A percentile compares a stretch with the other conserved stretches of the same genome.
Evolutionary conservation across 306 rosid species (phyloP).

Genomic region (Mimosa bimucronata): DNA sequence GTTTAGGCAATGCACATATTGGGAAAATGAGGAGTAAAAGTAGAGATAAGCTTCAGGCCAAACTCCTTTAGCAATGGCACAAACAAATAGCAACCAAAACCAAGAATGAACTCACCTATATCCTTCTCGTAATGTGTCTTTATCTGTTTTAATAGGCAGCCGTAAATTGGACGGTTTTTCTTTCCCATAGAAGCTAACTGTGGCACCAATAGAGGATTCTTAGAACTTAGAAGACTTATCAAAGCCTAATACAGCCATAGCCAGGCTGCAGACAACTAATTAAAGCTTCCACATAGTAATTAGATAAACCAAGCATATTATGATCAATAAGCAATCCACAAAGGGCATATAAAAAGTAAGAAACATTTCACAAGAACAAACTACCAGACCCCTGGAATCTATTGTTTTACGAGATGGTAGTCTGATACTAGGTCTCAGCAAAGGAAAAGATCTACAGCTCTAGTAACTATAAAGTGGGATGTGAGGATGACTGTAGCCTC

Average conservation of each 20-base stretch:
- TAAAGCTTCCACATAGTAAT: slow-evolving; percentile 1
- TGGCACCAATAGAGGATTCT: slow-evolving; percentile 32
- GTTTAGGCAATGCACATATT: slow-evolving; percentile 33
- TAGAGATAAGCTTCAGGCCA: slow-evolving; percentile 5
- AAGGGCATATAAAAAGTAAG: neutral
- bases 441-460: neutral
- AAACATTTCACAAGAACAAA: neutral
- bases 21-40: slow-evolving; percentile 27
- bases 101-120: slow-evolving; percentile 57
- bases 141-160: slow-evolving; percentile 87
- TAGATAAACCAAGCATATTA: neutral
- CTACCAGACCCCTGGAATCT: neutral
- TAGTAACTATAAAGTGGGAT: slow-evolving; percentile 19
- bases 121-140: slow-evolving; percentile 90
- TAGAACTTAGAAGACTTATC: slow-evolving; percentile 15
- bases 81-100: slow-evolving; percentile 20
- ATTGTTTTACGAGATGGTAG: neutral
- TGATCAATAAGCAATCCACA: neutral
- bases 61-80: neutral
- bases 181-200: slow-evolving; percentile 79
- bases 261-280: neutral
- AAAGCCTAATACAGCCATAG: slow-evolving; percentile 22
- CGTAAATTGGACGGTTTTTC: slow-evolving; percentile 51
- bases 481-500: slow-evolving; percentile 54
- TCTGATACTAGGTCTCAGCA: neutral